Percentiles rank a stretch among this genome's conserved stretches.
Conservation (phyloP, 768 basidiomycete species). For the Agrocybe pediades region DNA sequence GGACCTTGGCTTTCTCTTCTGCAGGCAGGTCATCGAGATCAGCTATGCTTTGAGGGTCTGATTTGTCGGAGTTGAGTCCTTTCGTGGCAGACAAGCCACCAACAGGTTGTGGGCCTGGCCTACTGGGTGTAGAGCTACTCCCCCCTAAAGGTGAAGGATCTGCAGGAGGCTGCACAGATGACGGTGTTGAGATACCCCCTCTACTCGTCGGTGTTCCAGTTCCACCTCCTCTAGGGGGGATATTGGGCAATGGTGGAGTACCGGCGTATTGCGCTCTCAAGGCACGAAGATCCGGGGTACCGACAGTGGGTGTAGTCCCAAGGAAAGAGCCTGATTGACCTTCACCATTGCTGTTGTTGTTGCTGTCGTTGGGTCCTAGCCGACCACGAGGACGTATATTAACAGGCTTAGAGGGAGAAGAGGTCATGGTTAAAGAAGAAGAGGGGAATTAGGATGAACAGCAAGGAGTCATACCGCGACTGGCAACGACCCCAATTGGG, state of each 20-base stretch:
- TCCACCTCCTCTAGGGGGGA: conserved; percentile 42
- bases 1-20: conserved; percentile 82
- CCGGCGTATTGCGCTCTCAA: conserved; percentile 67
- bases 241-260: conserved; percentile 59
- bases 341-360: conserved; percentile 10
- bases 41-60: conserved; percentile 26
- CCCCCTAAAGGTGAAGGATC: not conserved
- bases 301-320: conserved; percentile 38
- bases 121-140: conserved; percentile 5
- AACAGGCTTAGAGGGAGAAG: conserved; percentile 58
- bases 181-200: conserved; percentile 16
- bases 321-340: conserved; percentile 25
- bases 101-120: conserved; percentile 15
- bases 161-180: conserved; percentile 9
- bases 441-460: not conserved
- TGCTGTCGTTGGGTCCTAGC: conserved; percentile 13
- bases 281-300: conserved; percentile 65
- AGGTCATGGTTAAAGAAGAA: conserved; percentile 40
- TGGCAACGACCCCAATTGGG: not conserved
- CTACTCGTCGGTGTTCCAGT: conserved; percentile 10
- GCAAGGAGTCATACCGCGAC: conserved; percentile 16
- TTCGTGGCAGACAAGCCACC: conserved; percentile 24
- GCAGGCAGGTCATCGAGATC: conserved; percentile 68
- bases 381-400: conserved; percentile 41
- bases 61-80: conserved; percentile 10